Percentiles rank a stretch among this genome's conserved stretches.
Conservation (phyloP, 106 monocot genomes). For the Acorus gramineus region DNA sequence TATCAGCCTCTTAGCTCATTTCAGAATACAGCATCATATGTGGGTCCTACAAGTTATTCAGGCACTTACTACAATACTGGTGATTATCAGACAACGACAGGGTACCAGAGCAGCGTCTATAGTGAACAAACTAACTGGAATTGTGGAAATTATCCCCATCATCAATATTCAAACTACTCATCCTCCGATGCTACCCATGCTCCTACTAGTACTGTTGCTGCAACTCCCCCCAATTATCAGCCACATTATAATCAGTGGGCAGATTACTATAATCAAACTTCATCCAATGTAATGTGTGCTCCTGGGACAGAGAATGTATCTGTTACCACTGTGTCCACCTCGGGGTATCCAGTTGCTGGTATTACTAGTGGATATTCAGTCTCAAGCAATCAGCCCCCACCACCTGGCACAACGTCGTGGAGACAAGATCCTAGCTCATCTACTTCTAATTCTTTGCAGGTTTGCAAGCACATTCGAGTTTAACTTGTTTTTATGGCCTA, state of each 20-base stretch:
- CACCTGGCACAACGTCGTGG: slow-evolving; percentile 96
- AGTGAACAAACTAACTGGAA: slow-evolving; percentile 55
- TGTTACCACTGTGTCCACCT: slow-evolving; percentile 11
- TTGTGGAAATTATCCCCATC: slow-evolving; percentile 14
- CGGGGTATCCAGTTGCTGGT: slow-evolving; percentile 16
- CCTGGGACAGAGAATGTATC: slow-evolving; percentile 33
- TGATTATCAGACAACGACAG: slow-evolving; percentile 83
- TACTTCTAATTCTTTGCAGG: slow-evolving; percentile 45
- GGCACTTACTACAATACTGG: slow-evolving; percentile 91
- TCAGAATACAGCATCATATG: slow-evolving; percentile 85
- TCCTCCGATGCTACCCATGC: slow-evolving; percentile 32
- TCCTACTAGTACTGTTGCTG: slow-evolving; percentile 25
- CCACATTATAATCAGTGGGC: slow-evolving; percentile 64
- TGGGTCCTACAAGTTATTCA: slow-evolving; percentile 63
- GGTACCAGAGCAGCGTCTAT: slow-evolving; percentile 45
- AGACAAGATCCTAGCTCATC: slow-evolving; percentile 37
- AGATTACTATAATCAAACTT: slow-evolving; percentile 38
- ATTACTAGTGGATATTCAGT: slow-evolving; percentile 30
- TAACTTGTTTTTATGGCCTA: background rate
- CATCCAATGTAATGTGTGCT: slow-evolving; percentile 26
- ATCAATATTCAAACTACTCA: slow-evolving; percentile 49
- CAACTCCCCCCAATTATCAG: slow-evolving; percentile 47
- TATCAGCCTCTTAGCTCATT: slow-evolving; percentile 95
- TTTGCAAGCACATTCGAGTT: slow-evolving; percentile 13
- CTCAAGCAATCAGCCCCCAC: slow-evolving; percentile 78